Percentiles rank a stretch among this genome's conserved stretches.
Evolutionary conservation across 2,329 filamentous ascomycete species (phyloP).

Genomic region (Fusarium penzigii): DNA sequence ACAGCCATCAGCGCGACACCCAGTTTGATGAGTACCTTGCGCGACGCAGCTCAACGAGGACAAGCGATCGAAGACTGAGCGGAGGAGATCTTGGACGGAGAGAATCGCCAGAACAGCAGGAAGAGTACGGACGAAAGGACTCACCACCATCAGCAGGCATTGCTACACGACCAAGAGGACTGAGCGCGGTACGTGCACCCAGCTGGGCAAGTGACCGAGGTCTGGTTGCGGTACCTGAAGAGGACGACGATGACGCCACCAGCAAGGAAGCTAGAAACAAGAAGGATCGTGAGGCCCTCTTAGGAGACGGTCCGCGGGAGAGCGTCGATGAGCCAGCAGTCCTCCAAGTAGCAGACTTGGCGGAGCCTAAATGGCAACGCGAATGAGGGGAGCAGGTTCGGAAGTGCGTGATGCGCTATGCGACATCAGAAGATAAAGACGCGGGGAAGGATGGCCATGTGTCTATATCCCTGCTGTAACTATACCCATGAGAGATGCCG

Average conservation of each 20-base stretch:
- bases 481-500: constrained; percentile 26
- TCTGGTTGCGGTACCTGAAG: constrained; percentile 42
- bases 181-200: constrained; percentile 30
- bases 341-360: constrained; percentile 29
- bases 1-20: constrained; percentile 49
- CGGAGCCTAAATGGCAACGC: constrained; percentile 30
- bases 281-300: constrained; percentile 32
- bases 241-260: constrained; percentile 30
- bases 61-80: constrained; percentile 29
- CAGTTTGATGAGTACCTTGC: constrained; percentile 49
- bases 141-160: constrained; percentile 6
- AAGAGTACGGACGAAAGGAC: no score
- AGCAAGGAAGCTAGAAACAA: constrained; percentile 20
- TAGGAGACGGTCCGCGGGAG: constrained; percentile 25
- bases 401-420: not conserved
- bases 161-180: constrained; percentile 25
- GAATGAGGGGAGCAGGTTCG: constrained; percentile 1
- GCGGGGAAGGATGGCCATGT: constrained; percentile 6
- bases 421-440: constrained; percentile 5
- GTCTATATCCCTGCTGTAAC: constrained; percentile 19
- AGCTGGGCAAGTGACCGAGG: constrained; percentile 42
- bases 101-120: constrained; percentile 8
- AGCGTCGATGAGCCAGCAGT: constrained; percentile 23
- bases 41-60: constrained; percentile 30
- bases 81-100: constrained; percentile 34